Conservation (phyloP, 1,284 basidiomycete genomes). For the Psilocybe mexicana region DNA sequence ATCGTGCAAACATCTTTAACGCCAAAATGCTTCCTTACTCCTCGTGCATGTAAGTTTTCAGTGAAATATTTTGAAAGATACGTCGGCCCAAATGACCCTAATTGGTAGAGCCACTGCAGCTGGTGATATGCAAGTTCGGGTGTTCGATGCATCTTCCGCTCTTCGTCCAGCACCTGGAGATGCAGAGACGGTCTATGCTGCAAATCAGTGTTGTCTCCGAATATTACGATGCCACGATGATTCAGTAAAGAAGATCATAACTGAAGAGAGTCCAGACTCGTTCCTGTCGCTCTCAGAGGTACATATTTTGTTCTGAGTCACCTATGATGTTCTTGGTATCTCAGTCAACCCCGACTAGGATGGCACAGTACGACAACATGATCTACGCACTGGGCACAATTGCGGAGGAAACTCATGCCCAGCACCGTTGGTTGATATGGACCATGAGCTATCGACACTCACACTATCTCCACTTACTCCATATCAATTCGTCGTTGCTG, state of each 20-base stretch:
- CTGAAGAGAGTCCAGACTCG: slow-evolving; percentile 79
- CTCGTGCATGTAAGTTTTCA: slow-evolving; percentile 54
- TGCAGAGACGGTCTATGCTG: slow-evolving; percentile 38
- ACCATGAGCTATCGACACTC: slow-evolving; percentile 63
- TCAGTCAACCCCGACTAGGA: slow-evolving; percentile 32
- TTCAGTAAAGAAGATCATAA: slow-evolving; percentile 80
- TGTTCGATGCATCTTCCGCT: slow-evolving; percentile 73
- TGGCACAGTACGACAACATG: slow-evolving; percentile 75
- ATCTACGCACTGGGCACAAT: slow-evolving; percentile 70
- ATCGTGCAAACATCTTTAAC: slow-evolving; percentile 87
- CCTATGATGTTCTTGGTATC: background rate
- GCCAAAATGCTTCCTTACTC: slow-evolving; percentile 81
- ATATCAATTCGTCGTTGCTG: slow-evolving; percentile 75
- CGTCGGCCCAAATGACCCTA: background rate
- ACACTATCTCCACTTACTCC: slow-evolving; percentile 71
- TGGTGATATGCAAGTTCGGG: slow-evolving; percentile 78
- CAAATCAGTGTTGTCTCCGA: slow-evolving; percentile 48
- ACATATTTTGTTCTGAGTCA: slow-evolving; percentile 19
- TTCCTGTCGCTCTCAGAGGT: slow-evolving; percentile 89
- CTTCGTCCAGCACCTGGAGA: slow-evolving; percentile 25
- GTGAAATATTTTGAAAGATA: background rate
- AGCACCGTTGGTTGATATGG: slow-evolving; percentile 62
- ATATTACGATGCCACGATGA: slow-evolving; percentile 67
- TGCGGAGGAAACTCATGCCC: slow-evolving; percentile 62
- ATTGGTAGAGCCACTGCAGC: slow-evolving; percentile 67